Base-by-base conservation (phyloP, 176 grass and related monocot species). In the Ananas comosus region DNA sequence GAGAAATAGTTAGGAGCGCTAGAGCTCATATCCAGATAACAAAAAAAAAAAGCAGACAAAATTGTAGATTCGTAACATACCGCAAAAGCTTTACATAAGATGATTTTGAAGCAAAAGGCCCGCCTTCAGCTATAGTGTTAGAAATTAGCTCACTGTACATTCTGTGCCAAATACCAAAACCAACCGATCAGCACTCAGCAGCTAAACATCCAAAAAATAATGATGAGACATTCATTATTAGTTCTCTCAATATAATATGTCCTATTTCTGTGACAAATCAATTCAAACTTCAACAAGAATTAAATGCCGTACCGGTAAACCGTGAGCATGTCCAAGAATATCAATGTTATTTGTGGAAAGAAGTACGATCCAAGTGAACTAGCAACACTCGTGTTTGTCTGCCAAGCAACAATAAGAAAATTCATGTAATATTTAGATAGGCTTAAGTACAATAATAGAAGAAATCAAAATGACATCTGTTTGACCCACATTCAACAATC, bases 61-160 rank as follows among this genome's bases (percentile, higher is more conserved):
- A 67, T 17, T 47, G 48, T 72, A 51, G 51, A 72, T 27, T 23
- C 14, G 65, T 17, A 50, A 14, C 63, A 28, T 85, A 99, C 95
- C 95, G 82, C 48, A 99, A 81, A 17, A 99, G 87, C 80, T 99
- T 99, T 64, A 99, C 95, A 80, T 87, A 99, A 70, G 95, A 99
- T 70, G 95, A 86, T 82, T 76, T 90, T 13, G 95, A 99, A 67
- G 95, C 95, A 86, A 86, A 99, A 16, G 95, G 95, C 10, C 95
- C 95, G 27, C 95, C 95, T 86, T 91, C 95, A 72, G 87, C 82
- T 80, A 99, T 99, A 51, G 89, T 99, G 73, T 66, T 99, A 56
- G 95, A 99, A 71, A 99, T 89, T 63, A 99, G 82, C 67, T 99
- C 95, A 10, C 95, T 99, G 82, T 99, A 99, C 95, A 99, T 99